Evolutionary conservation across 805 yeast species (phyloP).

Genomic region (Barnettozyma sp.): DNA sequence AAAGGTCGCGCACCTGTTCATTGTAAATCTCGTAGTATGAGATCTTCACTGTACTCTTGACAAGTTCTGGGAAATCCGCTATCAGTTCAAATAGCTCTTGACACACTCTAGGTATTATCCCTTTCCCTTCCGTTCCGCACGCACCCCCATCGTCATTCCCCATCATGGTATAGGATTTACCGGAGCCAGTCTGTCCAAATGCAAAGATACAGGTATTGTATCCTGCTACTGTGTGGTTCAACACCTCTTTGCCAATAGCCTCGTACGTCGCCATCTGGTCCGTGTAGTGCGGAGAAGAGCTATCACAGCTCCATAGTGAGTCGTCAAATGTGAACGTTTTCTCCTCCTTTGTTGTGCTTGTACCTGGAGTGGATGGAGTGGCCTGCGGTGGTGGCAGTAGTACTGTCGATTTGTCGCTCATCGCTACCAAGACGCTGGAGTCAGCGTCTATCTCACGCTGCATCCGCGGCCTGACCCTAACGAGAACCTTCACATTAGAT

Average conservation of each 20-base stretch:
- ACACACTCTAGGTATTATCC: conserved; percentile 61
- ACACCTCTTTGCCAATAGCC: conserved; percentile 49
- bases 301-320: conserved; percentile 42
- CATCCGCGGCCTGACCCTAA: conserved; percentile 43
- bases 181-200: conserved; percentile 48
- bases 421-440: conserved; percentile 15
- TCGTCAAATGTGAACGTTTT: conserved; percentile 44
- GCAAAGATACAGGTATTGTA: conserved; percentile 70
- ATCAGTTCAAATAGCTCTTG: conserved; percentile 42
- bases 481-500: conserved; percentile 41
- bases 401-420: conserved; percentile 14
- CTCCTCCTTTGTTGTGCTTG: conserved; percentile 8
- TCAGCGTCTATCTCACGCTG: conserved; percentile 16
- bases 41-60: conserved; percentile 38
- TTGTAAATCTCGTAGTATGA: conserved; percentile 74
- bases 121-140: conserved; percentile 46
- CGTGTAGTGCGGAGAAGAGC: conserved; percentile 29
- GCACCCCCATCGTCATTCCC: conserved; percentile 40
- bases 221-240: conserved; percentile 61
- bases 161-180: conserved; percentile 63
- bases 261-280: conserved; percentile 47
- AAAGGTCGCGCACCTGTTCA: conserved; percentile 64
- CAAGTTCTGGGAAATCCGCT: conserved; percentile 25
- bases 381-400: conserved; percentile 9
- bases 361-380: too few species aligned